A percentile compares a stretch with the other conserved stretches of the same genome.
These are phyloP conservation scores for Kodamaea nitidulidarum DNA, from an alignment of 805 yeast genomes.

Conservation along the genomic window DNA sequence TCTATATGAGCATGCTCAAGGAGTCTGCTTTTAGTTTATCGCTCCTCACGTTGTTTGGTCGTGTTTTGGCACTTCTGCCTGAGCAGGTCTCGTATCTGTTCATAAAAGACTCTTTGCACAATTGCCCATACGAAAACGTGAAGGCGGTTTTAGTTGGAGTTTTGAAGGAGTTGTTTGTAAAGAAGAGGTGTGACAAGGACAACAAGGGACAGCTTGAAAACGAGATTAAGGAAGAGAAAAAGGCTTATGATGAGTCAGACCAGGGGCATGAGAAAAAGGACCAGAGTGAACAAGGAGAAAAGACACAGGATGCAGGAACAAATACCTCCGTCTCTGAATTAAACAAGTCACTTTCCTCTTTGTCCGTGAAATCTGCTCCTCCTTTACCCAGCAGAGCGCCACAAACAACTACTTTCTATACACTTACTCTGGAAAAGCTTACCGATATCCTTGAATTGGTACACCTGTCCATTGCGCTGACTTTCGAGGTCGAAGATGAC, in stretches of 20 bases:
- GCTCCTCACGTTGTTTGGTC: slow-evolving; percentile 59
- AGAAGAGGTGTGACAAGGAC: slow-evolving; percentile 17
- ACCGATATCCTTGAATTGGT: slow-evolving; percentile 6
- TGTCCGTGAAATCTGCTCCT: slow-evolving; percentile 16
- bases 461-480: slow-evolving; percentile 5
- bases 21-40: slow-evolving; percentile 19
- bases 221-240: no score
- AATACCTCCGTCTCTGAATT: background rate
- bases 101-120: slow-evolving; percentile 56
- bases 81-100: slow-evolving; percentile 58
- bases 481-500: slow-evolving; percentile 14
- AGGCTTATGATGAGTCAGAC: no score
- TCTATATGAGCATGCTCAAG: slow-evolving; percentile 7
- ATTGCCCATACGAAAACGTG: slow-evolving; percentile 62
- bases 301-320: no score
- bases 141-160: slow-evolving; percentile 61
- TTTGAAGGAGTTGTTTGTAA: slow-evolving; percentile 60
- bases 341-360: background rate
- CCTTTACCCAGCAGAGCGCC: slow-evolving; percentile 33
- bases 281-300: background rate
- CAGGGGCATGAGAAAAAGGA: no score
- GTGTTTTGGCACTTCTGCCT: slow-evolving; percentile 54
- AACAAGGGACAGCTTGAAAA: no score
- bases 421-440: slow-evolving; percentile 4
- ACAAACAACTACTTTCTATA: slow-evolving; percentile 5